Base-by-base conservation (phyloP, 495 filamentous ascomycete species). In the Rhypophila decipiens region DNA sequence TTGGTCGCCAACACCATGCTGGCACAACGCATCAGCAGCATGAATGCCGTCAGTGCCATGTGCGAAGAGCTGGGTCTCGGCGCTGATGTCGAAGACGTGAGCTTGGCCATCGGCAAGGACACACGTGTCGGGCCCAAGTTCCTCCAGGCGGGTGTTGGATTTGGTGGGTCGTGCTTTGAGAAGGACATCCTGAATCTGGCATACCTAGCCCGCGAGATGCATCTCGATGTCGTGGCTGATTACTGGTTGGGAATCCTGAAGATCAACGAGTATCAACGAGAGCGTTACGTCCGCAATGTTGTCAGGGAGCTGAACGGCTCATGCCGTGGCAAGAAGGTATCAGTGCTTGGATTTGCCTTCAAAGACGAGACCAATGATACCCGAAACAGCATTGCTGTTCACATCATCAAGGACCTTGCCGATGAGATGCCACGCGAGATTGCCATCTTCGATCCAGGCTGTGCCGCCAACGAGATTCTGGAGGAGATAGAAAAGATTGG, bases 331-430 rank as follows among this genome's bases (percentile, higher is more conserved):
- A 89, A 88, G 65, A 88, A 86, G 58, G 70, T 91, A 20, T 76
- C 84, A 1, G 59, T 91, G 4, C 72, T 94, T 1, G 88, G 88
- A 5, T 89, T 82, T 58, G 81, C 87, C 1, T 94, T 87, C 68
- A 91, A 94, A 70, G 86, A 88, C 58, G 73, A 87, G 52, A 91
- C 87, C 1, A 78, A 79, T 11, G 87, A 94, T 61, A 86, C 82
- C 5, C 75, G 88, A 7, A 86, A 89, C 60, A 81, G 78, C 37
- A 75, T 84, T 1, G 81, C 87, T 0, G 74, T 88, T 12, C 77
- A 79, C 22, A 73, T 91, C 39, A 78, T 89, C 53, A 77, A 72
- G 39, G 69, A 73, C 17, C 62, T 94, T 19, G 68, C 83, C 21
- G 72, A 77, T 12, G 86, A 87, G 59, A 67, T 74, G 37, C 78